Evolutionary conservation across 371 early-diverging fungal species (phyloP).

Genomic region (Umbelopsis sp.): DNA sequence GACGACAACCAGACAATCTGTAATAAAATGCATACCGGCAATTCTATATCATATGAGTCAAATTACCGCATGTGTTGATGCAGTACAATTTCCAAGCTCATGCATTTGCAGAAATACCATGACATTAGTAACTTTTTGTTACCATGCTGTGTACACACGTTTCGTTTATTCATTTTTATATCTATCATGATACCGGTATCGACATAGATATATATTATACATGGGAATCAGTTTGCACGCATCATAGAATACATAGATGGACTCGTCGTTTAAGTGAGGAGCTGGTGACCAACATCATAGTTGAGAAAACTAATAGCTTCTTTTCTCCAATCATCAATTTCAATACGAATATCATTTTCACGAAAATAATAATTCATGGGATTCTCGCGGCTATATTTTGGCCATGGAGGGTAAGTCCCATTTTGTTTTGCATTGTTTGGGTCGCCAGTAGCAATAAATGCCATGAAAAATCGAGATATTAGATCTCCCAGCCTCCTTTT

Average conservation of each 20-base stretch:
- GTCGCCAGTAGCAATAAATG: slow-evolving; percentile 19
- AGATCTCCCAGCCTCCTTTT: neutral
- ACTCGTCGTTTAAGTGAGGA: neutral
- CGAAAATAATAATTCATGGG: slow-evolving; percentile 17
- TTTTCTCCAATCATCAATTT: slow-evolving; percentile 10
- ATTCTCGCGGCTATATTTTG: neutral
- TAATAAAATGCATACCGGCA: neutral
- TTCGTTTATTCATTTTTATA: no score
- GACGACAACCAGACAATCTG: neutral
- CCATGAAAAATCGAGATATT: slow-evolving; percentile 20
- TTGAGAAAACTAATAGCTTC: neutral
- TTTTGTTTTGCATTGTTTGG: slow-evolving; percentile 17
- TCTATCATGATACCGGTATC: no score
- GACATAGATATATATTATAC: no score
- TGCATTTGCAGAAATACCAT: no score
- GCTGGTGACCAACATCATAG: slow-evolving; percentile 17
- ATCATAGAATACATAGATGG: no score
- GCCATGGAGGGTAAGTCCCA: neutral
- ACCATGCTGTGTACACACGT: no score
- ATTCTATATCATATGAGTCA: no score
- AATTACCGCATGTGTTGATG: no score
- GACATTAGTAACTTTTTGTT: no score
- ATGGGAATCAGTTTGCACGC: no score
- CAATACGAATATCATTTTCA: neutral
- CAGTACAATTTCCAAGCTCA: no score